phyloP scores from a whole-genome alignment of 2,329 filamentous ascomycete species.

The Colletotrichum navitas region DNA sequence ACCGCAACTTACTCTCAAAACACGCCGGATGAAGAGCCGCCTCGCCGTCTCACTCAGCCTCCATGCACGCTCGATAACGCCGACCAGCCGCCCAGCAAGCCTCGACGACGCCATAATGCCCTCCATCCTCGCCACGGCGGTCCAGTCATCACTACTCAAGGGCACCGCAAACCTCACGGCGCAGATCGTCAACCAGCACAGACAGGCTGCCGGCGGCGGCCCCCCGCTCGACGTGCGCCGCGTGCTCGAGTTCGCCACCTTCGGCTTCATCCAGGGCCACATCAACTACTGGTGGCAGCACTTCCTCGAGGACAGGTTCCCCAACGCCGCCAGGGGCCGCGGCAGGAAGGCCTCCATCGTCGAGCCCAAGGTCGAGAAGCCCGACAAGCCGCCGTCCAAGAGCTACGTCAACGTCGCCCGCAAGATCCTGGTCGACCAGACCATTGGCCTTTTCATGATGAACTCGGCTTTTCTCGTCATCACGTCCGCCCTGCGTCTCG shows the following conservation, averaged over 20 bases:
- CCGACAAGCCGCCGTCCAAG: constrained; percentile 36
- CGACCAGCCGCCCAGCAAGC: neutral
- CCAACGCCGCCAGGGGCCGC: constrained; percentile 45
- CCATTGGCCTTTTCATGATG: constrained; percentile 52
- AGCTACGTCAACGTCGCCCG: constrained; percentile 52
- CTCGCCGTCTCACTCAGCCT: neutral
- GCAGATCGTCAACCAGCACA: constrained; percentile 40
- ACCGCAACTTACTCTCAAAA: constrained; percentile 28
- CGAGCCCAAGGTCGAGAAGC: constrained; percentile 35
- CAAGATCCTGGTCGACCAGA: constrained; percentile 54
- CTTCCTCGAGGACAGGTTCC: constrained; percentile 52
- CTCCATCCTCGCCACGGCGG: constrained; percentile 35
- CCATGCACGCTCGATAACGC: constrained; percentile 17
- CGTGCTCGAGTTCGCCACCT: constrained; percentile 53
- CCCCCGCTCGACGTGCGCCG: constrained; percentile 49
- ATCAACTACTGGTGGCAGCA: constrained; percentile 53
- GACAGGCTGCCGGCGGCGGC: constrained; percentile 10
- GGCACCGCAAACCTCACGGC: constrained; percentile 40
- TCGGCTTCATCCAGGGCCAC: constrained; percentile 52
- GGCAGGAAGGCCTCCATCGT: constrained; percentile 24
- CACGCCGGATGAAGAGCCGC: constrained; percentile 5
- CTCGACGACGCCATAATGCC: constrained; percentile 27
- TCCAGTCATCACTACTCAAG: constrained; percentile 40
- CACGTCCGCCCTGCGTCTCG: constrained; percentile 52
- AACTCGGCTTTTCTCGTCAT: constrained; percentile 52